Base-by-base conservation (phyloP, 768 basidiomycete species). In the Tylopilus intermedius region DNA sequence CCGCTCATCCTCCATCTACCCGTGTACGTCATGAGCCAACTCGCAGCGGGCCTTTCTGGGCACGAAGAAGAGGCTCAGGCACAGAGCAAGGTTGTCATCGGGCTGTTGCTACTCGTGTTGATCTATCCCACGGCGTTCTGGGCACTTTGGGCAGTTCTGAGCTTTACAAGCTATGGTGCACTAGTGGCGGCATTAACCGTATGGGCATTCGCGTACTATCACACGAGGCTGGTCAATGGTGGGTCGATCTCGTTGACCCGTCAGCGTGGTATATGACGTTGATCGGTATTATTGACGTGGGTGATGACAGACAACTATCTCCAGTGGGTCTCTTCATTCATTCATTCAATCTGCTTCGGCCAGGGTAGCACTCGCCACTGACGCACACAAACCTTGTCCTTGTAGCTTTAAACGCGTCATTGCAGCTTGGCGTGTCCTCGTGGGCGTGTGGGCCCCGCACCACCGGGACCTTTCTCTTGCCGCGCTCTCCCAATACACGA, bases 31-130 rank as follows among this genome's bases (percentile, higher is more conserved):
- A 83, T 95, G 75, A 86, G 83, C 11, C 77, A 84, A 29, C 62
- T 86, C 47, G 92, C 90, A 42, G 88, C 87, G 18, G 72, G 79
- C 43, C 72, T 95, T 35, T 83, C 79, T 33, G 79, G 88, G 62
- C 82, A 92, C 55, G 94, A 97, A 66, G 87, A 97, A 68, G 95
- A 97, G 68, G 88, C 91, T 10, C 87, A 91, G 68, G 96, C 95
- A 41, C 94, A 98, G 76, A 98, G 92, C 76, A 99, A 99, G 76
- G 82, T 96, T 42, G 84, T 89, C 11, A 86, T 95, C 61, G 93
- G 93, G 2, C 62, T 95, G 33, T 68, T 96, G 49, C 80, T 88
- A 37, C 70, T 88, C 52, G 63, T 90, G 50, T 63, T 83, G 57
- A 84, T 88, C 40, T 96, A 97, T 73, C 85, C 91, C 21, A 67